Evolutionary conservation across 148 eudicot genomes (phyloP).

Genomic region (Oxyria digyna): DNA sequence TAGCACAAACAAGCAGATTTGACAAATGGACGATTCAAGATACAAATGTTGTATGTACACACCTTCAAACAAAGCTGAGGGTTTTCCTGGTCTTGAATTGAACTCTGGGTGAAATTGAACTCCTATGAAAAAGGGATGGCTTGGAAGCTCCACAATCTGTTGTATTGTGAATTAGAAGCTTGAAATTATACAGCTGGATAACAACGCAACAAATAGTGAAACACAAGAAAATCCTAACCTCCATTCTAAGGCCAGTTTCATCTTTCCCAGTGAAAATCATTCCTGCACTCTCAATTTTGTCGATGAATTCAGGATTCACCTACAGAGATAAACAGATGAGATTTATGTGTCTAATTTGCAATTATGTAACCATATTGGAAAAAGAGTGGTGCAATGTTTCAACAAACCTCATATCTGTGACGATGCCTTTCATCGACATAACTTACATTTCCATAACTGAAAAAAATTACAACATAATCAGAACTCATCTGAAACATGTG

Average conservation of each 20-base stretch:
- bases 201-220: background rate
- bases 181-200: background rate
- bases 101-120: constrained; percentile 98
- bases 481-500: constrained; percentile 2
- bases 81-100: constrained; percentile 88
- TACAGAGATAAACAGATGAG: constrained; percentile 13
- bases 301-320: constrained; percentile 83
- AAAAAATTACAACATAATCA: constrained; percentile 3
- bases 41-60: constrained; percentile 5
- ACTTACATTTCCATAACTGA: constrained; percentile 67
- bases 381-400: background rate
- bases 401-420: constrained; percentile 90
- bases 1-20: background rate
- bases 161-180: background rate
- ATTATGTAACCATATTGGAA: background rate
- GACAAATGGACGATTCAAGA: background rate
- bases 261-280: constrained; percentile 86
- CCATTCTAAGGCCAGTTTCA: constrained; percentile 86
- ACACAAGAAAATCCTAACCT: constrained; percentile 32
- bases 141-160: constrained; percentile 77
- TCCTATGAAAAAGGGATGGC: constrained; percentile 76
- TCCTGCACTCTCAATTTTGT: constrained; percentile 76
- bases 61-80: constrained; percentile 88
- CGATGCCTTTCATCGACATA: constrained; percentile 94
- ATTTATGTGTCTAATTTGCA: background rate